Conservation (phyloP, 495 filamentous ascomycete genomes). For the Penicillium simplicissimum region DNA sequence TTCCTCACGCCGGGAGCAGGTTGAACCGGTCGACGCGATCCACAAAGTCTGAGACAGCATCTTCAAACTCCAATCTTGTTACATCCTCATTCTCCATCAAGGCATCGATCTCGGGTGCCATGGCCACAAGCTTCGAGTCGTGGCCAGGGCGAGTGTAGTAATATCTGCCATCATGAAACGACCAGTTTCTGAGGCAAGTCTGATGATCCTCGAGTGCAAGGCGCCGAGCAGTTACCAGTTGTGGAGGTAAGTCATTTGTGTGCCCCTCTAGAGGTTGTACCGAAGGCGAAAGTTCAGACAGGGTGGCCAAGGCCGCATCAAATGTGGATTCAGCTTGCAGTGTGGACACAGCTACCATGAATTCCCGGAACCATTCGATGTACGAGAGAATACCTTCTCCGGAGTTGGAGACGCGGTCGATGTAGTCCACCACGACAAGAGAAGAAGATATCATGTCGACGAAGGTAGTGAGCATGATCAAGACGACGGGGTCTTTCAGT, state of each 20-base stretch:
- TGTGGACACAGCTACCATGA: constrained; percentile 28
- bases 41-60: constrained; percentile 24
- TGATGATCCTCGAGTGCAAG: constrained; percentile 40
- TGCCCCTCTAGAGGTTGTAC: background rate
- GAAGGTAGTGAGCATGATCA: constrained; percentile 42
- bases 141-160: constrained; percentile 44
- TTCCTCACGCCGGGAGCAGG: constrained; percentile 16
- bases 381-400: constrained; percentile 25
- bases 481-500: constrained; percentile 41
- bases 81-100: constrained; percentile 25
- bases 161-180: constrained; percentile 38
- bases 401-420: constrained; percentile 37
- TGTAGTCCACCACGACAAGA: constrained; percentile 55
- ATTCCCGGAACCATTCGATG: constrained; percentile 35
- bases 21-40: constrained; percentile 23
- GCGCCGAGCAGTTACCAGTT: constrained; percentile 27
- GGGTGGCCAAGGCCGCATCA: background rate
- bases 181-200: constrained; percentile 42
- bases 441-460: constrained; percentile 48
- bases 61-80: constrained; percentile 18
- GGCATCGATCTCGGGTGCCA: constrained; percentile 27
- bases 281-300: background rate
- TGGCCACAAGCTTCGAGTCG: constrained; percentile 35
- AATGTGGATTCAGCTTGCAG: constrained; percentile 12
- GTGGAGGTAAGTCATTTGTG: constrained; percentile 16